phyloP scores from a whole-genome alignment of 2,329 filamentous ascomycete genomes.

The Aspergillus pseudonomiae region DNA sequence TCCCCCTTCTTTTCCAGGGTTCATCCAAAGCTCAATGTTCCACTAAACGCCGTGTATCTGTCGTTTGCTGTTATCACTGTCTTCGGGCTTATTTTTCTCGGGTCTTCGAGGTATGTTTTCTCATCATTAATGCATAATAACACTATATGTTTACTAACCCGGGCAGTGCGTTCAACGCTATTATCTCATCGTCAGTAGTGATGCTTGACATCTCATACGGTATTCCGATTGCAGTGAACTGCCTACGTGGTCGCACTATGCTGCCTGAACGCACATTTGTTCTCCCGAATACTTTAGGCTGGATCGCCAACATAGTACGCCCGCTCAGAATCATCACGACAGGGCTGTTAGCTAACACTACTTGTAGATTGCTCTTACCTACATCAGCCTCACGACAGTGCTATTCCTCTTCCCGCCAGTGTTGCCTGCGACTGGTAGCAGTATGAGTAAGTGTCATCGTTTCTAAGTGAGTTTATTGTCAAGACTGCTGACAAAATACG shows the following conservation, averaged over 20 bases:
- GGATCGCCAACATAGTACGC: slow-evolving; percentile 60
- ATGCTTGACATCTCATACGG: slow-evolving; percentile 73
- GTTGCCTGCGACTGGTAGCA: slow-evolving; percentile 64
- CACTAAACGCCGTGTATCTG: slow-evolving; percentile 67
- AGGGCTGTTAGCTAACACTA: background rate
- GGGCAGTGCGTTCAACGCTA: slow-evolving; percentile 66
- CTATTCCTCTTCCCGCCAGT: slow-evolving; percentile 75
- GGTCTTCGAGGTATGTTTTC: slow-evolving; percentile 50
- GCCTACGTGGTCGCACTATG: slow-evolving; percentile 66
- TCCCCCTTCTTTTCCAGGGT: slow-evolving; percentile 64
- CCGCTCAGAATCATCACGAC: background rate
- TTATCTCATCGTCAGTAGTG: slow-evolving; percentile 71
- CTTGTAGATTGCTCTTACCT: slow-evolving; percentile 59
- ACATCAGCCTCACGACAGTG: slow-evolving; percentile 71
- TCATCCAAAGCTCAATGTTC: slow-evolving; percentile 63
- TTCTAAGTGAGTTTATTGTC: background rate
- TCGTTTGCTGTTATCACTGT: slow-evolving; percentile 64
- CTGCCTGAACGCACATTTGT: slow-evolving; percentile 64
- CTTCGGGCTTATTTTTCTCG: slow-evolving; percentile 71
- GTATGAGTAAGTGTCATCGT: slow-evolving; percentile 63
- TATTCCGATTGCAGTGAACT: slow-evolving; percentile 72
- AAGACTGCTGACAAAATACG: slow-evolving; percentile 8
- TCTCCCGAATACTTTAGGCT: slow-evolving; percentile 58
- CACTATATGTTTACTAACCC: background rate
- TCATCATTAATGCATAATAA: slow-evolving; percentile 30